Evolutionary conservation across 352 stramenopile species (phyloP).

Genomic region (Pythium vanterpoolii): DNA sequence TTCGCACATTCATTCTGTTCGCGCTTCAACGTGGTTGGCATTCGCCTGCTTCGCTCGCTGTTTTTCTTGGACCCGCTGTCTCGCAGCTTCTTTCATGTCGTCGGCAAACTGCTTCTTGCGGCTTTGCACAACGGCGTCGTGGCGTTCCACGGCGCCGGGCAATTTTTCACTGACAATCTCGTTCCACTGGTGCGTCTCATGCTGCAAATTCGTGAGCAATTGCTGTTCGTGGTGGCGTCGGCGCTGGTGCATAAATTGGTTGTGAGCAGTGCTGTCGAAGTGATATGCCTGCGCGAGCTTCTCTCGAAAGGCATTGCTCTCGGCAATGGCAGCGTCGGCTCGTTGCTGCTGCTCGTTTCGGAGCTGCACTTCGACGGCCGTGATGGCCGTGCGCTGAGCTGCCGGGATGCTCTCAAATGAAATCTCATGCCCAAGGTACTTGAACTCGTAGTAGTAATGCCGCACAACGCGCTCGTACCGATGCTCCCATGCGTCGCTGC

Average conservation of each 20-base stretch:
- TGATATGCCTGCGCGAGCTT: slow-evolving; percentile 29
- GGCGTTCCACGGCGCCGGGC: slow-evolving; percentile 3
- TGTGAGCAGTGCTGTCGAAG: neutral
- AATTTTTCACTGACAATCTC: slow-evolving; percentile 19
- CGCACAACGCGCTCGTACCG: slow-evolving; percentile 52
- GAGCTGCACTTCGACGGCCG: slow-evolving; percentile 20
- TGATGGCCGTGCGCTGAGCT: slow-evolving; percentile 4
- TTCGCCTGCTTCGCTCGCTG: neutral
- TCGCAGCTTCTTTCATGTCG: slow-evolving; percentile 18
- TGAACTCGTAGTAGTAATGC: slow-evolving; percentile 75
- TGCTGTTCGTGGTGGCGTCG: slow-evolving; percentile 16
- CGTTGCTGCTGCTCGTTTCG: slow-evolving; percentile 28
- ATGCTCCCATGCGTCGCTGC: slow-evolving; percentile 37
- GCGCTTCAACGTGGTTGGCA: neutral
- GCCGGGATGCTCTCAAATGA: slow-evolving; percentile 31
- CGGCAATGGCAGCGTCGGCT: slow-evolving; percentile 30
- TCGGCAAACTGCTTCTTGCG: slow-evolving; percentile 15
- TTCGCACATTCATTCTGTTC: slow-evolving; percentile 8
- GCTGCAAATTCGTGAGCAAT: slow-evolving; percentile 14
- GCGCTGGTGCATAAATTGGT: neutral
- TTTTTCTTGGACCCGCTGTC: slow-evolving; percentile 6
- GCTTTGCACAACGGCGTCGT: neutral
- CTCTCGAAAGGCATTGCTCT: slow-evolving; percentile 36
- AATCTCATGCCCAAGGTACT: slow-evolving; percentile 47
- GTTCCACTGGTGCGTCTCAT: slow-evolving; percentile 28